Evolutionary conservation across 352 stramenopile species (phyloP).

Genomic region (Phytophthora constricta): DNA sequence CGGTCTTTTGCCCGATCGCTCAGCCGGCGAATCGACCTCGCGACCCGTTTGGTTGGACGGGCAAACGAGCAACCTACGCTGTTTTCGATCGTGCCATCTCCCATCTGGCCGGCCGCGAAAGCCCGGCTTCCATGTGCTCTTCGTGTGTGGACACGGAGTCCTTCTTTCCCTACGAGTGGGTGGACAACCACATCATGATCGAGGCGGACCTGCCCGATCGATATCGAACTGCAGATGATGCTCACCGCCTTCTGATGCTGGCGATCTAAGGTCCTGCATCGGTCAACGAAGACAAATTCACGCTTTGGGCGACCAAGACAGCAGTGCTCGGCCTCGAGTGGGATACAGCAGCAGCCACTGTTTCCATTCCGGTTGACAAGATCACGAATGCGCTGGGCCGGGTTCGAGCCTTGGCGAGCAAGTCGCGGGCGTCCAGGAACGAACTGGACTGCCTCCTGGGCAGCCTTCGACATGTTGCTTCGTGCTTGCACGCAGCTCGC

Average conservation of each 20-base stretch:
- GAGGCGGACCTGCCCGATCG: background rate
- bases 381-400: background rate
- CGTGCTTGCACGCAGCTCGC: no score
- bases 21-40: background rate
- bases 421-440: no score
- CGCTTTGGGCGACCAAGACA: background rate
- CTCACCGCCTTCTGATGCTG: slow-evolving; percentile 12
- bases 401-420: background rate
- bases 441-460: no score
- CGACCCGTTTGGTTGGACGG: slow-evolving; percentile 12
- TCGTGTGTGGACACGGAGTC: background rate
- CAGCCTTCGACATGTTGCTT: no score
- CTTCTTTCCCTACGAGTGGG: background rate
- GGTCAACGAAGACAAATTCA: slow-evolving; percentile 9
- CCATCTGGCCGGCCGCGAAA: background rate
- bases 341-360: slow-evolving; percentile 1
- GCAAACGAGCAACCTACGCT: background rate
- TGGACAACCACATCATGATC: background rate
- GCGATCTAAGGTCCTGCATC: slow-evolving; percentile 8
- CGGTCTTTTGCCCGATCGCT: no score
- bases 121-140: background rate
- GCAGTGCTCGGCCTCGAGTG: slow-evolving; percentile 17
- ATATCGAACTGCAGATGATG: background rate
- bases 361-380: slow-evolving; percentile 22
- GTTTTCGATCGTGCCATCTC: slow-evolving; percentile 2